phyloP scores from a whole-genome alignment of 2,329 filamentous ascomycete species.

The Corniculantispora saksenae region DNA sequence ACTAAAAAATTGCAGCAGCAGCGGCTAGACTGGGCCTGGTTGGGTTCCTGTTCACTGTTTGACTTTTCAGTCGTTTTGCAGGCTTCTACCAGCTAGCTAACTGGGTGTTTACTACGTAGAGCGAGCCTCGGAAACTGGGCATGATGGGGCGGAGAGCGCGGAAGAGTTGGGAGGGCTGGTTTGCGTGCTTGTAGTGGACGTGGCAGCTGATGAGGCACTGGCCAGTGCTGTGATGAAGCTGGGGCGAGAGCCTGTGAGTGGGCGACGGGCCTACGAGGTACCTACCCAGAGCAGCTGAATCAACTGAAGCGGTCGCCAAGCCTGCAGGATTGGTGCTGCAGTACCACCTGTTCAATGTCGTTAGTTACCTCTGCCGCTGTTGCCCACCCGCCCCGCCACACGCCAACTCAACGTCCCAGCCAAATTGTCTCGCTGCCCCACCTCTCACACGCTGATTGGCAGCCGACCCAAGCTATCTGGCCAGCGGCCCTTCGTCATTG shows the following conservation, averaged over 20 bases:
- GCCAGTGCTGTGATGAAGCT: background rate
- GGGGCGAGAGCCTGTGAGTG: no score
- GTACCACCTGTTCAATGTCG: no score
- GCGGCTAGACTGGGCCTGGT: background rate
- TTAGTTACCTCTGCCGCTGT: no score
- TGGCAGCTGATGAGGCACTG: background rate
- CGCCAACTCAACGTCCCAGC: background rate
- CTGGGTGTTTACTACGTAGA: no score
- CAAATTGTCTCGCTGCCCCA: conserved; percentile 5
- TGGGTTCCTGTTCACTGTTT: background rate
- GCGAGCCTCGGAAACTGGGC: background rate
- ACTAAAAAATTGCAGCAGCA: background rate
- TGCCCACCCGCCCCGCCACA: background rate
- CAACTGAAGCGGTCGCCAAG: no score
- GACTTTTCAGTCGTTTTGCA: conserved; percentile 5
- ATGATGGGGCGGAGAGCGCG: conserved; percentile 2
- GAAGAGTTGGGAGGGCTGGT: conserved; percentile 5
- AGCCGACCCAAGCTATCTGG: background rate
- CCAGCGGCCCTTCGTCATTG: conserved; percentile 11
- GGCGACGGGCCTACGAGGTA: no score
- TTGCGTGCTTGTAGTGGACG: background rate
- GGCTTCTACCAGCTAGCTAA: background rate
- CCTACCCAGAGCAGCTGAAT: no score
- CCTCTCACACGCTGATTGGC: conserved; percentile 5
- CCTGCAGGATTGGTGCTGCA: no score